Conservation (phyloP, 495 filamentous ascomycete genomes). For the Viridothelium virens region DNA sequence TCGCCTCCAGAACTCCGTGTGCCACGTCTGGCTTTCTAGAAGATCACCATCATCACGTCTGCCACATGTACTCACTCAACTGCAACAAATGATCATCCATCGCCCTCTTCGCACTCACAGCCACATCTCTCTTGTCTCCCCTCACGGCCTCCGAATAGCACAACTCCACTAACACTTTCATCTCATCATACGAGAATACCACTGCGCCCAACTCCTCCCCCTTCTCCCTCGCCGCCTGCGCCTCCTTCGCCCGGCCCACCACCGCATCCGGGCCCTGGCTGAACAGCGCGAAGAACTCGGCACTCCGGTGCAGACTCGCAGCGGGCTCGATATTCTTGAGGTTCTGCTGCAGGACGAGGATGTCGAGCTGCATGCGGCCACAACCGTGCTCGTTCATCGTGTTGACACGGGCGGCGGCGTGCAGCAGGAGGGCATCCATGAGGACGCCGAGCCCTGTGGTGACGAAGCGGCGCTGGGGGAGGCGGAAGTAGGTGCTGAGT, state of each 20-base stretch:
- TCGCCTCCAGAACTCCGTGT: neutral
- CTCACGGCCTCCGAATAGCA: conserved; percentile 75
- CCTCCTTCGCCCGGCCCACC: conserved; percentile 24
- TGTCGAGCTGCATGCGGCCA: conserved; percentile 76
- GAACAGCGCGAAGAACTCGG: conserved; percentile 75
- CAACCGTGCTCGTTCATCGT: conserved; percentile 70
- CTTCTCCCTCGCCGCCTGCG: conserved; percentile 22
- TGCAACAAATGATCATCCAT: conserved; percentile 66
- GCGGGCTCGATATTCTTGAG: conserved; percentile 73
- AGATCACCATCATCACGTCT: neutral
- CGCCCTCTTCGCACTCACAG: conserved; percentile 61
- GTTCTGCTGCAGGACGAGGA: conserved; percentile 90
- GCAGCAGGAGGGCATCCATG: conserved; percentile 60
- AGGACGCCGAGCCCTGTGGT: conserved; percentile 63
- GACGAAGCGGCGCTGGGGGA: conserved; percentile 56
- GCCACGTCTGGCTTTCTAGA: neutral
- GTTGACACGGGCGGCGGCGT: conserved; percentile 52
- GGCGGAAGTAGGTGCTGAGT: conserved; percentile 58
- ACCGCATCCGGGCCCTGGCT: conserved; percentile 62
- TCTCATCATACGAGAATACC: conserved; percentile 69
- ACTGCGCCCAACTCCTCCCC: conserved; percentile 34
- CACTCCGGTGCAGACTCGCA: conserved; percentile 55
- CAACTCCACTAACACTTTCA: conserved; percentile 75
- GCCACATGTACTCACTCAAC: conserved; percentile 76
- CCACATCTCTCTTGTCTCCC: conserved; percentile 63